Percentiles rank a stretch among this genome's conserved stretches.
These are phyloP conservation scores for Chalciporus chontae DNA, from an alignment of 768 basidiomycete genomes.

Conservation along the genomic window DNA sequence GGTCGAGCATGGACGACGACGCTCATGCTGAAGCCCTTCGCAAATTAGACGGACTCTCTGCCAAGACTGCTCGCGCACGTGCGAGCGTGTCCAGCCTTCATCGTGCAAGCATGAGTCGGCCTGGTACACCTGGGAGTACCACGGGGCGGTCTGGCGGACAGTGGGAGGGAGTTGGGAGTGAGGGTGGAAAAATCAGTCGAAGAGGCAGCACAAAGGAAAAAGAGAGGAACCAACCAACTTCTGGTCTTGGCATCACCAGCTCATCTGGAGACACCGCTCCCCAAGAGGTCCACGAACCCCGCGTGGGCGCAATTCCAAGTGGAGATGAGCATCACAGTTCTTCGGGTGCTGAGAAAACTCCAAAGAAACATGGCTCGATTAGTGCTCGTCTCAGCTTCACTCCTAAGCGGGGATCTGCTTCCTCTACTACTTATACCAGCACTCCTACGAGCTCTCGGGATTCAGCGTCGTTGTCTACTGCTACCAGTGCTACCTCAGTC, in stretches of 20 bases:
- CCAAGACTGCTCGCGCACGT: slow-evolving; percentile 71
- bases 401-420: slow-evolving; percentile 86
- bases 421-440: slow-evolving; percentile 81
- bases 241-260: slow-evolving; percentile 36
- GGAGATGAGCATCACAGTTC: slow-evolving; percentile 55
- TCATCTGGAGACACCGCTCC: slow-evolving; percentile 30
- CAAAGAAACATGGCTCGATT: slow-evolving; percentile 57
- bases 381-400: slow-evolving; percentile 70
- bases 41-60: slow-evolving; percentile 85
- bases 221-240: slow-evolving; percentile 40
- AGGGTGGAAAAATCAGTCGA: slow-evolving; percentile 34
- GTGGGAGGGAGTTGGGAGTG: slow-evolving; percentile 67
- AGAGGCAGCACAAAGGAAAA: slow-evolving; percentile 40
- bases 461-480: slow-evolving; percentile 76
- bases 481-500: slow-evolving; percentile 74
- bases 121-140: slow-evolving; percentile 70
- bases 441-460: slow-evolving; percentile 84
- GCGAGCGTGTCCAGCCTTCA: slow-evolving; percentile 75
- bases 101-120: slow-evolving; percentile 63
- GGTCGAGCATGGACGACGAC: slow-evolving; percentile 84
- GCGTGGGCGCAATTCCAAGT: slow-evolving; percentile 42
- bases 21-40: slow-evolving; percentile 88
- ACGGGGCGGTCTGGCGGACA: slow-evolving; percentile 45
- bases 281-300: slow-evolving; percentile 40
- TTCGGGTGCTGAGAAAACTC: slow-evolving; percentile 55